These are phyloP conservation scores for Eudorina sp. DNA, from an alignment of 139 green algal species.

Conservation along the genomic window DNA sequence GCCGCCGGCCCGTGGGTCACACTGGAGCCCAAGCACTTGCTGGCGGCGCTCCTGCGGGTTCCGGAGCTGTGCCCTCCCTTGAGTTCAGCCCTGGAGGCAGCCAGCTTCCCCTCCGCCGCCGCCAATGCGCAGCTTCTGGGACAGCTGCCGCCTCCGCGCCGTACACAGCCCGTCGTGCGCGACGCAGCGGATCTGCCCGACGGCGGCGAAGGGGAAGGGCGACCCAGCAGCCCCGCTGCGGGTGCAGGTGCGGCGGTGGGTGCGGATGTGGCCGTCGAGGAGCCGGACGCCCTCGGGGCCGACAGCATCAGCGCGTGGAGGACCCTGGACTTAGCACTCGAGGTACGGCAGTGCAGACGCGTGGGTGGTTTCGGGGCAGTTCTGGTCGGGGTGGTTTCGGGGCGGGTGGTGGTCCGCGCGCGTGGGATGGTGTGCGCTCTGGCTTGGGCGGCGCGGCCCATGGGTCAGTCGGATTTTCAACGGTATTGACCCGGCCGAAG, in stretches of 20 bases:
- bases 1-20: neutral
- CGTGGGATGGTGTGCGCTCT: too few species aligned
- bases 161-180: neutral
- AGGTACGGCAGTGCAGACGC: too few species aligned
- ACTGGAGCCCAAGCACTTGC: constrained; percentile 38
- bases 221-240: too few species aligned
- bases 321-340: neutral
- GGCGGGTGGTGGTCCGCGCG: too few species aligned
- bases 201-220: too few species aligned
- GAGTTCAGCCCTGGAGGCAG: neutral
- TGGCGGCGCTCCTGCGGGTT: constrained; percentile 25
- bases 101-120: neutral
- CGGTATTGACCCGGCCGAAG: too few species aligned
- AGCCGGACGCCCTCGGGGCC: neutral
- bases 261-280: neutral
- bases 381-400: too few species aligned
- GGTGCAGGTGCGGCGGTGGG: neutral
- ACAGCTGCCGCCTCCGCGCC: neutral
- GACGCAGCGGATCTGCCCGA: too few species aligned
- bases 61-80: neutral
- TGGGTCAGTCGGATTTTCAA: too few species aligned
- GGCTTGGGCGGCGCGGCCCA: too few species aligned
- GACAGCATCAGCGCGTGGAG: neutral
- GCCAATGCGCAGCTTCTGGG: neutral
- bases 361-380: too few species aligned